Conservation (phyloP, 106 monocot genomes). For the Phalaenopsis equestris region DNA sequence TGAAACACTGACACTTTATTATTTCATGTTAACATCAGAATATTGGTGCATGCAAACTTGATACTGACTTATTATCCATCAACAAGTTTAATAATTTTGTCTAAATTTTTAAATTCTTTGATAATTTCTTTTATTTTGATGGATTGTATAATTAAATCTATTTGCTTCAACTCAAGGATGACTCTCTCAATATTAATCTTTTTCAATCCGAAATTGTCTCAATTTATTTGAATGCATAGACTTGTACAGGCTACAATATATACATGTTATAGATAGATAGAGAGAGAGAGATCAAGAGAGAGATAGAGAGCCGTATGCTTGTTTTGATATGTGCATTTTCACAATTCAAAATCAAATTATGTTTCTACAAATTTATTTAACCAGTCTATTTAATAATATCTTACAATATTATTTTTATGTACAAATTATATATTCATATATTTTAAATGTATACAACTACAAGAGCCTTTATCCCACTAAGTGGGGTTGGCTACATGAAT, state of each 20-base stretch:
- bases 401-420: not conserved
- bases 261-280: no score
- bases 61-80: not conserved
- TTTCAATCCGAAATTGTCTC: not conserved
- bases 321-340: not conserved
- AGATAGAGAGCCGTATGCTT: not conserved
- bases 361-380: not conserved
- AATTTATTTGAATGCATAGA: not conserved
- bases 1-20: not conserved
- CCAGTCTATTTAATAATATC: not conserved
- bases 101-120: not conserved
- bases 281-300: no score
- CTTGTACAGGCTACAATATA: no score
- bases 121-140: not conserved
- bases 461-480: no score
- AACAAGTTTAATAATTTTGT: not conserved
- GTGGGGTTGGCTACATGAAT: no score
- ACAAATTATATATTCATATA: not conserved
- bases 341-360: not conserved
- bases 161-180: not conserved
- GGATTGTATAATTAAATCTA: not conserved
- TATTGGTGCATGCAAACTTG: not conserved
- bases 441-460: not conserved
- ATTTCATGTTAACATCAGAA: not conserved
- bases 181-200: not conserved